Evolutionary conservation across 2,329 filamentous ascomycete genomes (phyloP).

Genomic region (Alternaria arborescens): DNA sequence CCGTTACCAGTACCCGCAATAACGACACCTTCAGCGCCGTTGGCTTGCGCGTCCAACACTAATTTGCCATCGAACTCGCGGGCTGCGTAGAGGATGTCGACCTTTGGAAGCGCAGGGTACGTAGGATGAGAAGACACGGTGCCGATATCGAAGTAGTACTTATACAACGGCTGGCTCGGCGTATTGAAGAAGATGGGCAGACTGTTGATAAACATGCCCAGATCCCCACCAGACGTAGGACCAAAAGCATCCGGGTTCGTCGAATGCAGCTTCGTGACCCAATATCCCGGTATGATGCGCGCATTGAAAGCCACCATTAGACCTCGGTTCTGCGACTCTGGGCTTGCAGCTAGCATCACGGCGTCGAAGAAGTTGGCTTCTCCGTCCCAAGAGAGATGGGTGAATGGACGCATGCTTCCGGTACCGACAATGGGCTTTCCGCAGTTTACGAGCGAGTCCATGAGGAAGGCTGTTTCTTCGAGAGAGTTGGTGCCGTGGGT

Average conservation of each 20-base stretch:
- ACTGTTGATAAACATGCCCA: conserved; percentile 39
- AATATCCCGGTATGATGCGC: conserved; percentile 39
- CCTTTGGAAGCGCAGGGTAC: conserved; percentile 35
- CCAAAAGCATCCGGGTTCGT: conserved; percentile 42
- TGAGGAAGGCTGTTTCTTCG: conserved; percentile 41
- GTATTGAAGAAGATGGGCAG: conserved; percentile 39
- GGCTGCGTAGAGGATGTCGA: conserved; percentile 43
- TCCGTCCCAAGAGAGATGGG: conserved; percentile 37
- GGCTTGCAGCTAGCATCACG: conserved; percentile 34
- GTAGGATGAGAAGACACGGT: conserved; percentile 23
- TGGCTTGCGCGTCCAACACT: conserved; percentile 31
- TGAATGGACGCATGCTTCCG: conserved; percentile 38
- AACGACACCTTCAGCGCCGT: conserved; percentile 36
- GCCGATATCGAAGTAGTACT: conserved; percentile 31
- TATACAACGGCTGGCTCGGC: conserved; percentile 31
- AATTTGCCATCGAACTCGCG: conserved; percentile 40
- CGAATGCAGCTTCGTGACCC: conserved; percentile 35
- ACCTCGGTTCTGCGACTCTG: conserved; percentile 31
- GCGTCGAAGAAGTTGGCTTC: conserved; percentile 43
- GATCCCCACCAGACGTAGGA: conserved; percentile 31
- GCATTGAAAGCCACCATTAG: conserved; percentile 42
- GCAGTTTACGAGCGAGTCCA: conserved; percentile 39
- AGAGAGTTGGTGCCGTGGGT: conserved; percentile 43
- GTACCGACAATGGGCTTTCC: conserved; percentile 39
- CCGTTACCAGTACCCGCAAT: conserved; percentile 42